phyloP scores from a whole-genome alignment of 2,329 filamentous ascomycete genomes.

The Fusarium pseudoanthophilum region DNA sequence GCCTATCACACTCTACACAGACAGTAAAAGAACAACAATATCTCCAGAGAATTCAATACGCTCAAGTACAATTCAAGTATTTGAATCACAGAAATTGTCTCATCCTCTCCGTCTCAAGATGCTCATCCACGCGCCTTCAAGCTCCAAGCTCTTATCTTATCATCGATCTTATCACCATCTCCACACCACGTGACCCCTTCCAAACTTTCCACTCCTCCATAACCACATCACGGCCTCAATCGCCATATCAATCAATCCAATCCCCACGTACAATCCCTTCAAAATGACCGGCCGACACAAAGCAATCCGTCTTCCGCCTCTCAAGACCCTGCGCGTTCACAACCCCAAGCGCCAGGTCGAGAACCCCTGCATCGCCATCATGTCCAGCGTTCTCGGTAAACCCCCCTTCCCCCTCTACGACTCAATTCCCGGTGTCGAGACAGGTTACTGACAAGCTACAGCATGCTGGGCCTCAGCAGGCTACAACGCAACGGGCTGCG shows the following conservation, averaged over 20 bases:
- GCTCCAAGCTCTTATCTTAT: slow-evolving; percentile 10
- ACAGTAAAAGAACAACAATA: accelerated
- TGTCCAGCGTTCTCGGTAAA: slow-evolving; percentile 67
- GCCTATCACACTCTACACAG: not conserved
- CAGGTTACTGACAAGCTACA: slow-evolving; percentile 51
- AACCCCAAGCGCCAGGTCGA: slow-evolving; percentile 60
- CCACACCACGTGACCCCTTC: slow-evolving; percentile 38
- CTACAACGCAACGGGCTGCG: slow-evolving; percentile 70
- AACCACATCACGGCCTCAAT: slow-evolving; percentile 10
- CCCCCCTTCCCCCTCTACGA: not conserved
- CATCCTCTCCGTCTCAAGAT: not conserved
- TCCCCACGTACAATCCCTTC: not conserved
- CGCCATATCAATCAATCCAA: not conserved
- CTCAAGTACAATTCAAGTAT: no score
- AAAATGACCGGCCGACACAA: slow-evolving; percentile 59
- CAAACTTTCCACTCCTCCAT: slow-evolving; percentile 38
- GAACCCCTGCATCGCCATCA: slow-evolving; percentile 66
- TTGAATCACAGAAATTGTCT: not conserved
- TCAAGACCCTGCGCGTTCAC: slow-evolving; percentile 65
- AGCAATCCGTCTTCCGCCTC: slow-evolving; percentile 67
- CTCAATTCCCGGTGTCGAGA: no score
- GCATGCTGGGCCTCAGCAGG: slow-evolving; percentile 88
- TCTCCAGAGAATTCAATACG: no score
- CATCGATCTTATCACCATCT: not conserved
- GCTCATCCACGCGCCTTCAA: not conserved